Conservation (phyloP, 1,139 yeast species). For the Oligophagozyma castellii region DNA sequence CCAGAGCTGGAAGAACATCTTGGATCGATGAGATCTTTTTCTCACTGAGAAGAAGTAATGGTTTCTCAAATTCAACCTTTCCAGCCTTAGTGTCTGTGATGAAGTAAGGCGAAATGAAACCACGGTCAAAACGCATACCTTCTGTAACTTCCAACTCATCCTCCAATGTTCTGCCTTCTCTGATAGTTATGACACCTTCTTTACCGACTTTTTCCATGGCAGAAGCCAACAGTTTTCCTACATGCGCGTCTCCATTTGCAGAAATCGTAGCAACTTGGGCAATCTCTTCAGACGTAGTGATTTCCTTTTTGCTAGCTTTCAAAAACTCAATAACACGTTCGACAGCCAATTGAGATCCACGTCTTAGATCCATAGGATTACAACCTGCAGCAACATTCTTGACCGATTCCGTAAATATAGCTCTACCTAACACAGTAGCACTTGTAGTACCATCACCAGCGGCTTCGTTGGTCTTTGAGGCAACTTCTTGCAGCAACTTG, state of each 20-base stretch:
- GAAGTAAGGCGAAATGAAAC: conserved; percentile 95
- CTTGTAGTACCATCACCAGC: conserved; percentile 99
- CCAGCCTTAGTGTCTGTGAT: conserved; percentile 94
- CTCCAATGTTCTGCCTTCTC: conserved; percentile 94
- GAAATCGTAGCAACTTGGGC: conserved; percentile 99
- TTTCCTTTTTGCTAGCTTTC: conserved; percentile 85
- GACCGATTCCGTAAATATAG: conserved; percentile 93
- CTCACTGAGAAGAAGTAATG: conserved; percentile 78
- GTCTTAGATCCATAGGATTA: conserved; percentile 98
- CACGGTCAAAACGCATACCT: conserved; percentile 99
- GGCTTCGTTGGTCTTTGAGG: conserved; percentile 93
- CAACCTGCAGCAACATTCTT: conserved; percentile 99
- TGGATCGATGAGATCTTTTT: conserved; percentile 89
- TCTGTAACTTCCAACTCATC: conserved; percentile 97
- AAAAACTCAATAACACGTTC: conserved; percentile 88
- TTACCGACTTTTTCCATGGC: conserved; percentile 99
- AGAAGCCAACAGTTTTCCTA: conserved; percentile 83
- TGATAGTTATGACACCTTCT: conserved; percentile 97
- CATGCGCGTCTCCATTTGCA: conserved; percentile 93
- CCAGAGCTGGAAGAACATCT: conserved; percentile 89
- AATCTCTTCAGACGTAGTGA: conserved; percentile 92
- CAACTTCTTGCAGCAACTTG: conserved; percentile 91
- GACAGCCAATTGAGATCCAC: conserved; percentile 98
- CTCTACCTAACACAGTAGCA: conserved; percentile 94
- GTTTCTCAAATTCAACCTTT: conserved; percentile 95